phyloP scores from a whole-genome alignment of 1,139 yeast species.

The Nakaseomyces uthaithaninus region DNA sequence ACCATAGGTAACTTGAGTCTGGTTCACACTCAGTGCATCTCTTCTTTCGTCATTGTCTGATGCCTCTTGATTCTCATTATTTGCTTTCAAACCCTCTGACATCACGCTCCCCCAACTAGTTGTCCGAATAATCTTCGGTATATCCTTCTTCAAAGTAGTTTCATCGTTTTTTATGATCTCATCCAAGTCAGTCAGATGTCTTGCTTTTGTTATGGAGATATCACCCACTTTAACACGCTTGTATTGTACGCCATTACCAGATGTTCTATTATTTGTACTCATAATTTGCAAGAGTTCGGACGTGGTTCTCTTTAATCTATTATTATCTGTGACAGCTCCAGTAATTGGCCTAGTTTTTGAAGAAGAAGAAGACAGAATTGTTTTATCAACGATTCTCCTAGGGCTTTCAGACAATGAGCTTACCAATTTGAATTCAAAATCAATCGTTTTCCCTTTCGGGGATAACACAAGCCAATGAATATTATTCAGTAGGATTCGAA shows the following conservation, averaged over 20 bases:
- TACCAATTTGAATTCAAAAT: slow-evolving; percentile 15
- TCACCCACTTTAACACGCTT: slow-evolving; percentile 2
- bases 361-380: neutral
- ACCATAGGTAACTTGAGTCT: slow-evolving; percentile 35
- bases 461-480: slow-evolving; percentile 29
- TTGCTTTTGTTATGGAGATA: neutral
- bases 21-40: slow-evolving; percentile 11
- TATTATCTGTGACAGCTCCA: neutral
- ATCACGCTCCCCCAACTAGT: slow-evolving; percentile 29
- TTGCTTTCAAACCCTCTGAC: slow-evolving; percentile 13
- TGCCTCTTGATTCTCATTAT: neutral
- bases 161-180: slow-evolving; percentile 4
- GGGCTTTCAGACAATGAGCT: neutral
- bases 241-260: neutral
- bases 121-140: slow-evolving; percentile 15
- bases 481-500: slow-evolving; percentile 21
- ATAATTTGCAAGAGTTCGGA: slow-evolving; percentile 7
- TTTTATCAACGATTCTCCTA: slow-evolving; percentile 6
- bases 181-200: slow-evolving; percentile 6
- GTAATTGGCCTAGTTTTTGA: neutral
- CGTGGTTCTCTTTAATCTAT: slow-evolving; percentile 1
- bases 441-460: slow-evolving; percentile 24
- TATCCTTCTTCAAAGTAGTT: neutral
- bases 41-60: neutral
- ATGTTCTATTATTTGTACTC: neutral